Percentiles rank a stretch among this genome's conserved stretches.
phyloP scores from a whole-genome alignment of 306 rosid genomes.

The Begonia masoniana region DNA sequence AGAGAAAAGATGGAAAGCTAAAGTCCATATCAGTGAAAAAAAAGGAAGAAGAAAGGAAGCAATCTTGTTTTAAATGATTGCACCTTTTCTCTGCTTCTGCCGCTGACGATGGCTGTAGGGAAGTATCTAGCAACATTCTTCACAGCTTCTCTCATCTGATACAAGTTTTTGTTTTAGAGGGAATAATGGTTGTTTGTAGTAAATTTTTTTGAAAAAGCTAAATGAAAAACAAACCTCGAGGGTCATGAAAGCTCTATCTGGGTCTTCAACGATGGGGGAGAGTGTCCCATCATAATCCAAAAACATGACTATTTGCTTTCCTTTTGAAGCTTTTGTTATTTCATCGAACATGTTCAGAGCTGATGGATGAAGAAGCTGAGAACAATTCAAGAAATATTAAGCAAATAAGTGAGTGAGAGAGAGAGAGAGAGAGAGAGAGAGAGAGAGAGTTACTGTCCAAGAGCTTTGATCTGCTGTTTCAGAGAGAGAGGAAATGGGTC shows the following conservation, averaged over 20 bases:
- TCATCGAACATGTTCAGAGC: conserved; percentile 55
- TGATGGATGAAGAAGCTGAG: conserved; percentile 62
- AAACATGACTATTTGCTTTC: conserved; percentile 65
- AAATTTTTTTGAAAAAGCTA: not conserved
- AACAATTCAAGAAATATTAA: not conserved
- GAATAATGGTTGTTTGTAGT: too few relatives aligned
- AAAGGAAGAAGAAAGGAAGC: too few relatives aligned
- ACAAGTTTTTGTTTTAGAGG: too few relatives aligned
- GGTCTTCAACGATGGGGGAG: conserved; percentile 80
- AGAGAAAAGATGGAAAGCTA: not conserved
- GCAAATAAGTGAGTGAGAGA: too few relatives aligned
- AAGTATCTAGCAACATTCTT: conserved; percentile 54
- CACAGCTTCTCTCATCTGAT: conserved; percentile 70
- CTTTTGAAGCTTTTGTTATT: conserved; percentile 37
- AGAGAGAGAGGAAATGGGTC: conserved; percentile 16
- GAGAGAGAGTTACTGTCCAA: conserved; percentile 32
- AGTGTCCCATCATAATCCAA: conserved; percentile 97
- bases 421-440: not conserved
- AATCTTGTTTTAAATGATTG: too few relatives aligned
- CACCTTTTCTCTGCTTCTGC: conserved; percentile 83
- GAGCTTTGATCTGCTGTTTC: conserved; percentile 28
- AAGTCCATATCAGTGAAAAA: too few relatives aligned
- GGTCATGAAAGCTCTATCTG: conserved; percentile 83
- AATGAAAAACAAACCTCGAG: conserved; percentile 33
- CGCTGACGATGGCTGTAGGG: conserved; percentile 88